These are phyloP conservation scores for Aspergillus proliferans DNA, from an alignment of 2,329 filamentous ascomycete species.

Conservation along the genomic window DNA sequence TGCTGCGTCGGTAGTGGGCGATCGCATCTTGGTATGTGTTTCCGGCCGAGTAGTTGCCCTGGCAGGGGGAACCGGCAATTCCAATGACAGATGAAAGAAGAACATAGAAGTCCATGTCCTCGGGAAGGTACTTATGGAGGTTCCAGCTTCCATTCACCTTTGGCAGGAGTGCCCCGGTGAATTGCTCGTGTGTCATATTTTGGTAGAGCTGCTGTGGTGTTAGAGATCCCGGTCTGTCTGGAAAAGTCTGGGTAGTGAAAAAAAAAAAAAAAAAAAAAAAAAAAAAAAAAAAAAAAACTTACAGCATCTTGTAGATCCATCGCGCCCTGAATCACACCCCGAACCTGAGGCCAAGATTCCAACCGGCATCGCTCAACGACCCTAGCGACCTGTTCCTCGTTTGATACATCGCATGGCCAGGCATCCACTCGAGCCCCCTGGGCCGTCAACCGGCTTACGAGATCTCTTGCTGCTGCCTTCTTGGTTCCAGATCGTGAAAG, in stretches of 20 bases:
- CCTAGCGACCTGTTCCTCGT: constrained; percentile 12
- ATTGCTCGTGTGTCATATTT: constrained; percentile 38
- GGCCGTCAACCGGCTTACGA: constrained; percentile 11
- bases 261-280: too few relatives aligned
- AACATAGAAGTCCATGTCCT: constrained; percentile 38
- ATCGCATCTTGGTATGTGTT: constrained; percentile 35
- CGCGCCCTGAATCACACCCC: constrained; percentile 27
- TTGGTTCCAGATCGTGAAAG: constrained; percentile 8
- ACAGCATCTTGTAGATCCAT: constrained; percentile 18
- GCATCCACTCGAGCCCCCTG: constrained; percentile 11
- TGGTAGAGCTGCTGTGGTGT: constrained; percentile 20
- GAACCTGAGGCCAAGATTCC: constrained; percentile 15
- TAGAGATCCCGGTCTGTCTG: neutral
- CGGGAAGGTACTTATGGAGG: constrained; percentile 23
- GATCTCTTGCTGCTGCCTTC: constrained; percentile 6
- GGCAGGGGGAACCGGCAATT: constrained; percentile 40
- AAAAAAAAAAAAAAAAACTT: too few relatives aligned
- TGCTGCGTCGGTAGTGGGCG: constrained; percentile 19
- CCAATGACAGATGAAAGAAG: constrained; percentile 38
- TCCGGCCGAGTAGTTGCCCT: constrained; percentile 41
- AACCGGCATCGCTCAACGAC: constrained; percentile 5
- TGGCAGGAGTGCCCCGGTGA: constrained; percentile 28
- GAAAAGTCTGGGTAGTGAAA: neutral
- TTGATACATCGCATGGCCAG: constrained; percentile 18
- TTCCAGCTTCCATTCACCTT: constrained; percentile 38